phyloP scores from a whole-genome alignment of 257 asterid genomes.

The Pogostemon cablin region DNA sequence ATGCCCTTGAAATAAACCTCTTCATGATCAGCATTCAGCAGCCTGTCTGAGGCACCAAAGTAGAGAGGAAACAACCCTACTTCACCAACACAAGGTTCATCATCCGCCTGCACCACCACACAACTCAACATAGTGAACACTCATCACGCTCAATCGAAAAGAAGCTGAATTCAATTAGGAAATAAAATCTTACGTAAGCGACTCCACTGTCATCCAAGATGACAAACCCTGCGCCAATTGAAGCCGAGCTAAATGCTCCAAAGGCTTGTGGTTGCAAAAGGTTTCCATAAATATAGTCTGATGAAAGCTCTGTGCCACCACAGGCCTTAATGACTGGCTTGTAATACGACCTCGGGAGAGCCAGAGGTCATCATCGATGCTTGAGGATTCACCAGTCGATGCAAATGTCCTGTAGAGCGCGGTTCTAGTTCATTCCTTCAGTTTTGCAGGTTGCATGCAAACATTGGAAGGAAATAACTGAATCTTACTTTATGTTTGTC shows the following conservation, averaged over 20 bases:
- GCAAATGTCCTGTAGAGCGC: slow-evolving; percentile 58
- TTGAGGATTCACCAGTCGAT: slow-evolving; percentile 90
- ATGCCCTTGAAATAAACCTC: slow-evolving; percentile 88
- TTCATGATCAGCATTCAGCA: slow-evolving; percentile 87
- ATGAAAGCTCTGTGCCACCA: slow-evolving; percentile 97
- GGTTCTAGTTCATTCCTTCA: slow-evolving; percentile 18
- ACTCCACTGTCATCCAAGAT: slow-evolving; percentile 71
- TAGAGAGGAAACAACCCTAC: slow-evolving; percentile 72
- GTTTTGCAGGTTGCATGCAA: slow-evolving; percentile 3
- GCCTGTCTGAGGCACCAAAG: slow-evolving; percentile 81
- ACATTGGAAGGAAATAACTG: not conserved
- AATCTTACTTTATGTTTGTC: slow-evolving; percentile 74
- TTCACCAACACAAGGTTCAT: slow-evolving; percentile 82
- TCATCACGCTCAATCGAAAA: not conserved
- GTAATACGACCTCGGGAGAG: slow-evolving; percentile 80
- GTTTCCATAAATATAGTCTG: slow-evolving; percentile 73
- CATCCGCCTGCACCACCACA: slow-evolving; percentile 60
- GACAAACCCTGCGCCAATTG: slow-evolving; percentile 78
- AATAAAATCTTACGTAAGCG: slow-evolving; percentile 63
- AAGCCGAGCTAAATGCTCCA: slow-evolving; percentile 80
- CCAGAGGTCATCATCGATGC: slow-evolving; percentile 92
- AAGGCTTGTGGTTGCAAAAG: slow-evolving; percentile 91
- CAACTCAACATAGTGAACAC: not conserved
- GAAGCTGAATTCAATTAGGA: slow-evolving; percentile 1
- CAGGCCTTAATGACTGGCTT: slow-evolving; percentile 82